Evolutionary conservation across 305 asterid genomes (phyloP).

Genomic region (Fraxinus baroniana): DNA sequence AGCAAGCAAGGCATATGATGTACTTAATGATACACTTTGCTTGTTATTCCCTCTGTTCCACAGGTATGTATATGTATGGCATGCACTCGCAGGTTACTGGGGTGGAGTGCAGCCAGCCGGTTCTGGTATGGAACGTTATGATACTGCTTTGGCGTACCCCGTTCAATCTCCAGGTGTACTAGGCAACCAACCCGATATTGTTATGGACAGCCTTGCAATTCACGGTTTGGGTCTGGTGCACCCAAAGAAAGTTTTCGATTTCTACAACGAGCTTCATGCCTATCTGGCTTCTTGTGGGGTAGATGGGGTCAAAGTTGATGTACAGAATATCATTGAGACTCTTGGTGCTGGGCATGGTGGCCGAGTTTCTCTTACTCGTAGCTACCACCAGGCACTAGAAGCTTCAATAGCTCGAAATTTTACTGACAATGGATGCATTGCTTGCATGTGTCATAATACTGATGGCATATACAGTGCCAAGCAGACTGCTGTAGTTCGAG

Average conservation of each 20-base stretch:
- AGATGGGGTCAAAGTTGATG: slow-evolving; percentile 84
- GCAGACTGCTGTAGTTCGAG: slow-evolving; percentile 71
- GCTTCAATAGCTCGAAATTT: slow-evolving; percentile 71
- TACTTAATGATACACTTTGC: not conserved
- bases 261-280: slow-evolving; percentile 75
- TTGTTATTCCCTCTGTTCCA: not conserved
- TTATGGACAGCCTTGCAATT: slow-evolving; percentile 21
- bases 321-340: slow-evolving; percentile 73
- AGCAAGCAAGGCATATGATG: not conserved
- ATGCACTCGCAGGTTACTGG: slow-evolving; percentile 23
- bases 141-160: slow-evolving; percentile 36
- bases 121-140: slow-evolving; percentile 19
- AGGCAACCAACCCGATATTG: slow-evolving; percentile 73
- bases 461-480: slow-evolving; percentile 66
- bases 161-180: slow-evolving; percentile 68
- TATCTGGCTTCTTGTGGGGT: slow-evolving; percentile 65
- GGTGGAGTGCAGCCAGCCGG: slow-evolving; percentile 21
- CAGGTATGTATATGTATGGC: slow-evolving; percentile 21
- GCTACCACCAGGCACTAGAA: slow-evolving; percentile 63
- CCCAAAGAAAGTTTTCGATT: slow-evolving; percentile 19
- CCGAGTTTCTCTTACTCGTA: slow-evolving; percentile 59
- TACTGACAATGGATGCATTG: slow-evolving; percentile 69
- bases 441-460: slow-evolving; percentile 75
- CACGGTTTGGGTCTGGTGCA: slow-evolving; percentile 20
- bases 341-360: slow-evolving; percentile 80